phyloP scores from a whole-genome alignment of 768 basidiomycete species.

The Kwoniella pini region DNA sequence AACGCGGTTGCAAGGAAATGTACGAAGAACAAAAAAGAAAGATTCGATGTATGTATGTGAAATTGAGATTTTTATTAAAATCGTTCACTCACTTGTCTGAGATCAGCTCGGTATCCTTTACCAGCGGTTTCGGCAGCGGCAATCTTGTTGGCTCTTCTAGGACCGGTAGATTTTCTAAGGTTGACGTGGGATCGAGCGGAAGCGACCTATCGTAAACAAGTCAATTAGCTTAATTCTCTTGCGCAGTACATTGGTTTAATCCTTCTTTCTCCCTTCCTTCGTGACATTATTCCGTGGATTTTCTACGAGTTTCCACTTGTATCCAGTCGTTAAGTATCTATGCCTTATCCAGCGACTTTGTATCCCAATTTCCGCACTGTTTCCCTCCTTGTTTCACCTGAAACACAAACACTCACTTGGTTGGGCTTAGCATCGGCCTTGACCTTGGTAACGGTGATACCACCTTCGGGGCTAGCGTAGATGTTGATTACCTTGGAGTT shows the following conservation, averaged over 20 bases:
- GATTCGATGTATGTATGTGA: no score
- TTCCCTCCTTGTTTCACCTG: no score
- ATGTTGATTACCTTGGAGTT: constrained; percentile 66
- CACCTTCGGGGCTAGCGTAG: constrained; percentile 39
- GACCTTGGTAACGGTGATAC: constrained; percentile 48
- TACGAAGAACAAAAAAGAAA: no score
- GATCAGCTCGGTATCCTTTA: constrained; percentile 54
- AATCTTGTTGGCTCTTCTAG: constrained; percentile 53
- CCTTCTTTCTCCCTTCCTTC: neutral
- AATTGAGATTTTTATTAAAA: no score
- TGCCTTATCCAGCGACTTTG: no score
- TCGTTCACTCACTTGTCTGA: constrained; percentile 51
- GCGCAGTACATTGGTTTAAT: neutral
- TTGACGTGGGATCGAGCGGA: constrained; percentile 40
- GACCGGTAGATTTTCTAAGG: constrained; percentile 43
- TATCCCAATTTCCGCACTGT: no score
- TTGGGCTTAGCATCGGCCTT: constrained; percentile 50
- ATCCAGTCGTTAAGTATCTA: no score
- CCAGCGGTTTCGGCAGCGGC: constrained; percentile 53
- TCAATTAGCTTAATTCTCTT: neutral
- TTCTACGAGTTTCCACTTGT: no score
- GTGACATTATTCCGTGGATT: no score
- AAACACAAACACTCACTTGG: constrained; percentile 36
- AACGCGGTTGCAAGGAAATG: constrained; percentile 35
- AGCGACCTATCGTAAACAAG: constrained; percentile 35